phyloP scores from a whole-genome alignment of 495 filamentous ascomycete genomes.

The Penicillium salamii region DNA sequence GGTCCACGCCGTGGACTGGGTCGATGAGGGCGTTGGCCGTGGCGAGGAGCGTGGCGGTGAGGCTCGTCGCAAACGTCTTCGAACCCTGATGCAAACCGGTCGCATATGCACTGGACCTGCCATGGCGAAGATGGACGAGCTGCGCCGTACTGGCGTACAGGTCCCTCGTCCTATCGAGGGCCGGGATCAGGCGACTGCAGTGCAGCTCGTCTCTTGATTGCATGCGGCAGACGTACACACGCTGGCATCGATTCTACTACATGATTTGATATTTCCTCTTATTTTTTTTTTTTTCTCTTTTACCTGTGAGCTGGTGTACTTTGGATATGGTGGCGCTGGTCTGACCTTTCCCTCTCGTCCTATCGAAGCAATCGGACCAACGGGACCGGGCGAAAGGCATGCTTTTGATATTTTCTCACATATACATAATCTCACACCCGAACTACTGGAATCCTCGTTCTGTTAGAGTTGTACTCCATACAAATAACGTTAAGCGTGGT shows the following conservation, averaged over 20 bases:
- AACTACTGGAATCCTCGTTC: not conserved
- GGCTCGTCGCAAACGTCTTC: constrained; percentile 59
- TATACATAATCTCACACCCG: constrained; percentile 4
- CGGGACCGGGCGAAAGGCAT: constrained; percentile 27
- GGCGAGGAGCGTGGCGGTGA: constrained; percentile 63
- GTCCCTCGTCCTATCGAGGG: constrained; percentile 32
- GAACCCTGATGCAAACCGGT: constrained; percentile 43
- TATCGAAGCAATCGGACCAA: constrained; percentile 18
- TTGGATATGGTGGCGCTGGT: constrained; percentile 18
- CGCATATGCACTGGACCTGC: constrained; percentile 49
- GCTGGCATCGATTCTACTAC: not conserved
- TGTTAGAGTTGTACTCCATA: not conserved
- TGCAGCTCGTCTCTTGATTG: constrained; percentile 38
- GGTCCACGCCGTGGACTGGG: constrained; percentile 74
- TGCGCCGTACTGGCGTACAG: constrained; percentile 35
- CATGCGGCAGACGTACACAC: not conserved
- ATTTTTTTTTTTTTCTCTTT: not conserved
- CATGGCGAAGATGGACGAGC: constrained; percentile 41
- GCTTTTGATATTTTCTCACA: constrained; percentile 1
- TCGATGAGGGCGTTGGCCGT: constrained; percentile 65
- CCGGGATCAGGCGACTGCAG: constrained; percentile 26
- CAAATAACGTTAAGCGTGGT: not conserved
- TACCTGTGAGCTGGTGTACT: not conserved
- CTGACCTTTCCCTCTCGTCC: constrained; percentile 4
- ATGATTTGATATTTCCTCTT: not conserved